Evolutionary conservation across 306 rosid species (phyloP), one percentile per base, ranked within the genome.

Genomic region (Rosa multiflora): DNA sequence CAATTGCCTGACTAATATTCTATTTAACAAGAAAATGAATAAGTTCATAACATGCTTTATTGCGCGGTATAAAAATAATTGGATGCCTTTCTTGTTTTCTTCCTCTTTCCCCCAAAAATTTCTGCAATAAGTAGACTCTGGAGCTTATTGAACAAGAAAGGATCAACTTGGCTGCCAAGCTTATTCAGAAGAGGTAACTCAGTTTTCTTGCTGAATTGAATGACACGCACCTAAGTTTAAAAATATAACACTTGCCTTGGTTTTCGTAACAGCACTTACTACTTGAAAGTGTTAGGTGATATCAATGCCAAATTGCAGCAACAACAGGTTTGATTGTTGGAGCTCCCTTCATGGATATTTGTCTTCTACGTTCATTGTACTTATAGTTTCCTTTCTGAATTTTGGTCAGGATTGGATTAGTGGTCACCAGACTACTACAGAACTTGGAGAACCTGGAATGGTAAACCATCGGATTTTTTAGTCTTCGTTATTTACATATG

Each of bases 111-210:
- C 35, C 37, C 37, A 21, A 4, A 62, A 26, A 62, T 26, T 62
- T 62, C 42, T 86, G 78, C 72, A 69, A 78, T 69, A 74, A 48
- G 76, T 79, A 92, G 97, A 88, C 91, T 53, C 82, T 88, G 86
- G 92, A 85, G 82, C 97, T 94, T 78, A 87, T 89, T 79, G 88
- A 82, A 62, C 93, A 94, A 83, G 98, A 94, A 84, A 88, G 74
- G 82, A 77, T 76, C 73, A 80, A 85, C 70, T 85, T 94, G 58
- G 86, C 91, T 73, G 77, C 87, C 82, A 89, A 87, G 87, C 87
- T 82, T 63, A 79, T 46, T 52, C 90, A 91, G 82, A 94, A 84
- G 83, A 89, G 97, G 99, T 94, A 84, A 83, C 13, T 85, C 74
- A 58, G 64, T 79, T n/a, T 32, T 3, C 74, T 77, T 62, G 40